Evolutionary conservation across 495 filamentous ascomycete genomes (phyloP).

Genomic region (Xylaria longipes): DNA sequence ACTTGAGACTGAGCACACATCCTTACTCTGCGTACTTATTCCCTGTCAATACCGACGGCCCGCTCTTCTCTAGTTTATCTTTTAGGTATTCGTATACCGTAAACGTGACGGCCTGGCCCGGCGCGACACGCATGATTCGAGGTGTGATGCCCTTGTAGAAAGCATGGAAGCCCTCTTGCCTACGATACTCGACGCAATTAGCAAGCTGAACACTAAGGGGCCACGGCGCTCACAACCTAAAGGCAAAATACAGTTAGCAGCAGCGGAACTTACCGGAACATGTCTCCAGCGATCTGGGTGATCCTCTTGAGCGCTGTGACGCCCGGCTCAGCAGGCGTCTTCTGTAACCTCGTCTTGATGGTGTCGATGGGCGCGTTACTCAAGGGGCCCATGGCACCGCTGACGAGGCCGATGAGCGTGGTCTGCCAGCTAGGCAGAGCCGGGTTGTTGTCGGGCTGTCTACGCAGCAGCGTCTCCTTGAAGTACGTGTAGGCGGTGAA

Average conservation of each 20-base stretch:
- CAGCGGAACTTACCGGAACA: conserved; percentile 76
- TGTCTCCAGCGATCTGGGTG: conserved; percentile 77
- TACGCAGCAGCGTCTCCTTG: conserved; percentile 74
- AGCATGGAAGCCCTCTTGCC: conserved; percentile 84
- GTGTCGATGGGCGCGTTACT: conserved; percentile 98
- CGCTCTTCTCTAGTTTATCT: conserved; percentile 77
- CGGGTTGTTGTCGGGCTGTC: conserved; percentile 66
- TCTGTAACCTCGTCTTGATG: conserved; percentile 97
- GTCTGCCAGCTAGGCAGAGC: conserved; percentile 86
- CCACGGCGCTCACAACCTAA: background rate
- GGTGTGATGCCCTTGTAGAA: conserved; percentile 99
- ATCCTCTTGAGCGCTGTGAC: conserved; percentile 81
- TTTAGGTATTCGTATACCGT: conserved; percentile 95
- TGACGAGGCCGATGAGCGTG: conserved; percentile 86
- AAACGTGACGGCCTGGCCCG: conserved; percentile 97
- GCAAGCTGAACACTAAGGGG: background rate
- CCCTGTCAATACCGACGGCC: conserved; percentile 67
- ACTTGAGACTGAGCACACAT: background rate
- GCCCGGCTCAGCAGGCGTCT: conserved; percentile 80
- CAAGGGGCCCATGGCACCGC: conserved; percentile 92
- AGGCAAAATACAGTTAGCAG: background rate
- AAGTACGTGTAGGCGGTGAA: conserved; percentile 98
- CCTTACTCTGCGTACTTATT: conserved; percentile 76
- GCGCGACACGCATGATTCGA: conserved; percentile 94
- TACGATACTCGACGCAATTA: conserved; percentile 31